phyloP scores from a whole-genome alignment of 129 eudicot genomes.

The Lactuca sativa region DNA sequence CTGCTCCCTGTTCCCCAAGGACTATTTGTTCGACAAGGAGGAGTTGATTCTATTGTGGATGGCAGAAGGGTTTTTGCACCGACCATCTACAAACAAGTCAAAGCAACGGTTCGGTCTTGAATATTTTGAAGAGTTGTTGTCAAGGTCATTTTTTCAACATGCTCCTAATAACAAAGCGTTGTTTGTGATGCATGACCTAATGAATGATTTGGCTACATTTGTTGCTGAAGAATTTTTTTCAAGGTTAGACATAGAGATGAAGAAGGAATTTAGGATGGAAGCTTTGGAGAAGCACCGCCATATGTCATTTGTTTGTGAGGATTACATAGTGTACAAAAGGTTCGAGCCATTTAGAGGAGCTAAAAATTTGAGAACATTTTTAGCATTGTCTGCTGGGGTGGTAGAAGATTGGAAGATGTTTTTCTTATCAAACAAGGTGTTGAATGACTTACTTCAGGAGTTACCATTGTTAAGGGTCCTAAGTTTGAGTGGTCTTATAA shows the following conservation, averaged over 20 bases:
- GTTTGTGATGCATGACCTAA: slow-evolving; percentile 41
- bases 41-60: slow-evolving; percentile 32
- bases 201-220: slow-evolving; percentile 32
- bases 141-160: slow-evolving; percentile 35
- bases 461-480: too few relatives aligned
- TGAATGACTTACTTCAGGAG: too few relatives aligned
- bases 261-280: background rate
- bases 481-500: too few relatives aligned
- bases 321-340: too few relatives aligned
- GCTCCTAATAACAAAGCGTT: slow-evolving; percentile 2
- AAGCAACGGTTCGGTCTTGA: slow-evolving; percentile 26
- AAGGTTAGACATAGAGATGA: slow-evolving; percentile 30
- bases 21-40: slow-evolving; percentile 19
- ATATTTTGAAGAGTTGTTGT: slow-evolving; percentile 21
- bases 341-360: too few relatives aligned
- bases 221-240: slow-evolving; percentile 23
- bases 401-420: too few relatives aligned
- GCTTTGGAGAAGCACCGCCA: slow-evolving; percentile 32
- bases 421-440: too few relatives aligned
- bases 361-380: too few relatives aligned
- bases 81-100: background rate
- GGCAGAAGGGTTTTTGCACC: slow-evolving; percentile 7
- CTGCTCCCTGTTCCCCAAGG: slow-evolving; percentile 32
- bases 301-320: too few relatives aligned
- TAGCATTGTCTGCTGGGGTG: too few relatives aligned